Evolutionary conservation across 495 filamentous ascomycete species (phyloP), one percentile per base, ranked within the genome.

Genomic region (Tuber borchii): DNA sequence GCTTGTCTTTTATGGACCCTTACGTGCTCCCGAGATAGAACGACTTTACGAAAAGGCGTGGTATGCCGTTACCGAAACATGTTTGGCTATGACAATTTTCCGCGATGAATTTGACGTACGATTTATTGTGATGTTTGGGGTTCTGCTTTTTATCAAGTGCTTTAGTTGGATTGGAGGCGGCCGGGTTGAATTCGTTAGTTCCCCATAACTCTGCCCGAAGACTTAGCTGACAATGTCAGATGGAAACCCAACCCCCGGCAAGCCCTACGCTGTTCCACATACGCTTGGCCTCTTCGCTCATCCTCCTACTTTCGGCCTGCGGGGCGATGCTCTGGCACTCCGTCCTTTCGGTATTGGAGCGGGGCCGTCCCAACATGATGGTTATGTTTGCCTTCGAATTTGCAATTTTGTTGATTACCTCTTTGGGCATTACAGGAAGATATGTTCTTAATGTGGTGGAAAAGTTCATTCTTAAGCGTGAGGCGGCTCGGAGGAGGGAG

Each of bases 341-440:
- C 76, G 85, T 97, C 79, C 87, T 89, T 16, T 92, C 91, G 2
- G 94, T 99, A 40, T 89, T 97, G 31, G 88, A 91, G 69, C 90
- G 93, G 76, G 92, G 95, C 0, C 89, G 92, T 31, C 94, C 95
- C 0, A 94, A 95, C 73, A 97, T 99, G 93, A 99, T 99, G 96
- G 81, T 99, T 74, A 98, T 98, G 94, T 99, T 99, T 82, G 90
- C 94, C 26, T 98, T 99, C 80, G 95, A 99, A 83, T 99, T 98
- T 80, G 93, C 94, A 19, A 89, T 99, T 75, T 84, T 98, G 75
- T 86, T 89, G 6, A 90, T 96, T 17, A 89, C 90, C 43, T 97
- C 96, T 1, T 85, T 89, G 34, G 95, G 94, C 40, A 97, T 93
- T 12, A 85, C 88, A 26, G 86, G 89, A 72, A 89, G 94, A 72